phyloP scores from a whole-genome alignment of 2,329 filamentous ascomycete genomes.

The Arachnopeziza araneosa region DNA sequence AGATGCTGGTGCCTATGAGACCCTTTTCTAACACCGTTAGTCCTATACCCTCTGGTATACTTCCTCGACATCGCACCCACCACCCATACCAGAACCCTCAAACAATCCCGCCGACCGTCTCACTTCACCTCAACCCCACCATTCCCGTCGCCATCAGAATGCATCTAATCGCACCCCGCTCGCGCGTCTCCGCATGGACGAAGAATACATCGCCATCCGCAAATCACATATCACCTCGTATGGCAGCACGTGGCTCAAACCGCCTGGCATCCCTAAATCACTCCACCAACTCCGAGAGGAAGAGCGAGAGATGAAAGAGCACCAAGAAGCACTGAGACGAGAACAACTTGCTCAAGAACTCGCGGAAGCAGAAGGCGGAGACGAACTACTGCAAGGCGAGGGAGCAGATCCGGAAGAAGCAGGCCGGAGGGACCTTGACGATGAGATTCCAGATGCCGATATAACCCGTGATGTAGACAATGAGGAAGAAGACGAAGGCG shows the following conservation, averaged over 20 bases:
- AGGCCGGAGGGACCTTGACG: conserved; percentile 60
- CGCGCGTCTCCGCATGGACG: conserved; percentile 67
- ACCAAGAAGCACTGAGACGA: conserved; percentile 65
- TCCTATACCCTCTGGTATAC: conserved; percentile 71
- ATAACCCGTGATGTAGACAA: conserved; percentile 36
- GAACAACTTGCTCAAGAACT: conserved; percentile 70
- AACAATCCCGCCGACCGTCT: conserved; percentile 27
- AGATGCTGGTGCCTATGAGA: conserved; percentile 23
- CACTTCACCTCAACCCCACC: conserved; percentile 6
- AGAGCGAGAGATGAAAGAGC: conserved; percentile 80
- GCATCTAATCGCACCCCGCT: conserved; percentile 56
- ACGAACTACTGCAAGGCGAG: conserved; percentile 33
- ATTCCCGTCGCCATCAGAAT: conserved; percentile 35
- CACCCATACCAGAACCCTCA: conserved; percentile 27
- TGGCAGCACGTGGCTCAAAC: conserved; percentile 84
- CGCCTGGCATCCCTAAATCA: conserved; percentile 82
- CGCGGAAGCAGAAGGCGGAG: conserved; percentile 56
- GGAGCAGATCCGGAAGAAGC: conserved; percentile 34
- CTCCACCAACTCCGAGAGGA: conserved; percentile 88
- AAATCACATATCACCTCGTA: conserved; percentile 81
- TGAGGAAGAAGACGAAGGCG: conserved; percentile 34
- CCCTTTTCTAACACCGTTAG: conserved; percentile 34
- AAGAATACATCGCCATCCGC: conserved; percentile 68
- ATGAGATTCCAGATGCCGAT: conserved; percentile 64
- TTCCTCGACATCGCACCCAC: conserved; percentile 45